Evolutionary conservation across 2,329 filamentous ascomycete species (phyloP).

Genomic region (Coniochaeta sp.): DNA sequence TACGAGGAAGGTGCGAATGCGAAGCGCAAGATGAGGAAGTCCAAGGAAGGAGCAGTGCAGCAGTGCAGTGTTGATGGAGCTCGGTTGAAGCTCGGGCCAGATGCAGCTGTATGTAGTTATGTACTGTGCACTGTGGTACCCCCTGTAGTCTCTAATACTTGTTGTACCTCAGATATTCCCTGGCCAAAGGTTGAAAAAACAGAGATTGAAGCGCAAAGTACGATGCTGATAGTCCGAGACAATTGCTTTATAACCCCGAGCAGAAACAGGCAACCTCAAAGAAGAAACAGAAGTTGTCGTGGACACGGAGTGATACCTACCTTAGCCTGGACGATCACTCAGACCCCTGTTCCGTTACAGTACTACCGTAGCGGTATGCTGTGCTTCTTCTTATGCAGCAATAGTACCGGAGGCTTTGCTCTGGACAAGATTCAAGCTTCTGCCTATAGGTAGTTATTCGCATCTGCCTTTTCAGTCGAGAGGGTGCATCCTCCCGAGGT

Average conservation of each 20-base stretch:
- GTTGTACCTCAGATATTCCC: too few species aligned
- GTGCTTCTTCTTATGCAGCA: too few species aligned
- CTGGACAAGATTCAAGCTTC: background rate
- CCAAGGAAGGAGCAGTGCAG: background rate
- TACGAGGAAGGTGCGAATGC: background rate
- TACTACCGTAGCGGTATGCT: too few species aligned
- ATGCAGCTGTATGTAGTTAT: background rate
- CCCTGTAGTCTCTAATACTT: background rate
- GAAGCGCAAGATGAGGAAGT: background rate
- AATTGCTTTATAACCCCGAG: background rate
- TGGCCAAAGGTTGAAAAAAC: too few species aligned
- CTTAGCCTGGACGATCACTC: constrained; percentile 1
- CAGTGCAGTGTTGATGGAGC: background rate
- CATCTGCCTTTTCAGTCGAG: too few species aligned
- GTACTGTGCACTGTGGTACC: background rate
- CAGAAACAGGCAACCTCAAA: background rate
- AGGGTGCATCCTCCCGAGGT: background rate
- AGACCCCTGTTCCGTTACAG: background rate
- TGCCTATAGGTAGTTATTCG: too few species aligned
- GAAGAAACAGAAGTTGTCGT: background rate
- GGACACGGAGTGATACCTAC: background rate
- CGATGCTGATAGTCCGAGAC: too few species aligned
- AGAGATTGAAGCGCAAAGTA: too few species aligned
- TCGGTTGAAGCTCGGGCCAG: background rate
- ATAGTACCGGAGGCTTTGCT: background rate